phyloP scores from a whole-genome alignment of 2,329 filamentous ascomycete species.

The Colletotrichum sidae region DNA sequence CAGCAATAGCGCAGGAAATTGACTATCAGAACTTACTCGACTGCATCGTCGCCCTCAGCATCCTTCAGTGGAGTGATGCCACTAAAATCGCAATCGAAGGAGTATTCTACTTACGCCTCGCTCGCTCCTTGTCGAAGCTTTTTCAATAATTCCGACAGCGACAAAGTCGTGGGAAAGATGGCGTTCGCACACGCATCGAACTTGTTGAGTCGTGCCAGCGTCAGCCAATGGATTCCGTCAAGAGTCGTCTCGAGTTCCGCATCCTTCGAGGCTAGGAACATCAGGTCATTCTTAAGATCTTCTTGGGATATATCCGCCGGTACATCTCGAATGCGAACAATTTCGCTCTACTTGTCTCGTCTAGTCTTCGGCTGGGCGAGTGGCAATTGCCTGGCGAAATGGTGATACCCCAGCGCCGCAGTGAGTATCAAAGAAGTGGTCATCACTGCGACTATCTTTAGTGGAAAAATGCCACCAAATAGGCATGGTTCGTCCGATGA shows the following conservation, averaged over 20 bases:
- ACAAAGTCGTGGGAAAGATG: not conserved
- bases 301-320: not conserved
- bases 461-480: too few species aligned
- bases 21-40: slow-evolving; percentile 38
- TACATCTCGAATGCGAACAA: not conserved
- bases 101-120: slow-evolving; percentile 5
- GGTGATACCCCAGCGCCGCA: too few species aligned
- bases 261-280: not conserved
- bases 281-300: not conserved
- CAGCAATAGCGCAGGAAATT: not conserved
- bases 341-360: not conserved
- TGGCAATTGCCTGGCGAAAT: too few species aligned
- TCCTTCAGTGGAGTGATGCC: slow-evolving; percentile 43
- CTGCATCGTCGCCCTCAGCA: slow-evolving; percentile 25
- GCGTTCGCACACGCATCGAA: not conserved
- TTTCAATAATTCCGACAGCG: not conserved
- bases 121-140: not conserved
- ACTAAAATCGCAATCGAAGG: slow-evolving; percentile 38
- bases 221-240: not conserved
- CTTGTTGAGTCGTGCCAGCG: not conserved
- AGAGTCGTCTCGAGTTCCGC: not conserved
- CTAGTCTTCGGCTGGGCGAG: too few species aligned
- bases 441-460: too few species aligned
- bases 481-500: too few species aligned
- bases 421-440: too few species aligned